These are phyloP conservation scores for Leishmania arabica DNA, from an alignment of 208 protist species.

Conservation along the genomic window DNA sequence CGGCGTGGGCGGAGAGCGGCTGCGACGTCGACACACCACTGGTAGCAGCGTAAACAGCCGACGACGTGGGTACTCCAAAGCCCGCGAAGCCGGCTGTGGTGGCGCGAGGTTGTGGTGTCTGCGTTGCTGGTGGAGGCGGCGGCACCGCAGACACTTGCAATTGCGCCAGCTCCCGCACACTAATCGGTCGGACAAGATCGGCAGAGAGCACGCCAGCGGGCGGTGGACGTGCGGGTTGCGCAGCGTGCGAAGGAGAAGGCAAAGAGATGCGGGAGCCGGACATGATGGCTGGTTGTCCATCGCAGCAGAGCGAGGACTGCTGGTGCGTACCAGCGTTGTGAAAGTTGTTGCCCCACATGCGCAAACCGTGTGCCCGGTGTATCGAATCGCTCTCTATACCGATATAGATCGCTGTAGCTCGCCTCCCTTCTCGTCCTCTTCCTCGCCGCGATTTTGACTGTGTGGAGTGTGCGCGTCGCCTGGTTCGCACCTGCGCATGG, in stretches of 20 bases:
- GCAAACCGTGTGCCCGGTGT: neutral
- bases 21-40: constrained; percentile 17
- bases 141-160: constrained; percentile 10
- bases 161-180: constrained; percentile 47
- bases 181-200: constrained; percentile 50
- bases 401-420: neutral
- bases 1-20: neutral
- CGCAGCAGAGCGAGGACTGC: neutral
- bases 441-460: neutral
- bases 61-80: constrained; percentile 21
- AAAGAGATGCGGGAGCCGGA: neutral
- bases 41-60: constrained; percentile 34
- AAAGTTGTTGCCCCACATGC: constrained; percentile 19
- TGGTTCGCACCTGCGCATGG: neutral
- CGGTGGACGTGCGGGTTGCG: constrained; percentile 5
- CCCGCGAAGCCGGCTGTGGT: constrained; percentile 14
- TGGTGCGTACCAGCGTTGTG: neutral
- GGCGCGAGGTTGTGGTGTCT: neutral
- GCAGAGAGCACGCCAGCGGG: constrained; percentile 21
- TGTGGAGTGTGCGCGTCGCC: neutral
- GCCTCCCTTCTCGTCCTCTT: neutral
- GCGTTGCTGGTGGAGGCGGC: neutral
- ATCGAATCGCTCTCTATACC: neutral
- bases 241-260: neutral
- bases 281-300: neutral